A percentile compares a stretch with the other conserved stretches of the same genome.
These are phyloP conservation scores for Diaporthe australafricana DNA, from an alignment of 2,329 filamentous ascomycete genomes.

Conservation along the genomic window DNA sequence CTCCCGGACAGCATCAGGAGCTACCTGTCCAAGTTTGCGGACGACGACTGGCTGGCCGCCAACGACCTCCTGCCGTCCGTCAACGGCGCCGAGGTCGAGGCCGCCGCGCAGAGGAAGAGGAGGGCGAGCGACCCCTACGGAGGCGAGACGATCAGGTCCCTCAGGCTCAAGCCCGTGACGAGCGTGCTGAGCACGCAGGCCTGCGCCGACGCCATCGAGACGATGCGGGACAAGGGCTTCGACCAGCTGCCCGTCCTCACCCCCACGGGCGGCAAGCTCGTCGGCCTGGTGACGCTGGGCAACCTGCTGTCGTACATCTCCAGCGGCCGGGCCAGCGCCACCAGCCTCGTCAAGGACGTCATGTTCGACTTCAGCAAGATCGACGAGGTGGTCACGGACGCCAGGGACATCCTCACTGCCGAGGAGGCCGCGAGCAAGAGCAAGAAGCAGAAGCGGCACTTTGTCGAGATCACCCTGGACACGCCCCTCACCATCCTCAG, in stretches of 20 bases:
- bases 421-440: conserved; percentile 51
- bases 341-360: conserved; percentile 82
- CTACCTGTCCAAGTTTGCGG: conserved; percentile 97
- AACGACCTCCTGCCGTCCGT: conserved; percentile 85
- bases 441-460: conserved; percentile 75
- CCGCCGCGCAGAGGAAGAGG: conserved; percentile 51
- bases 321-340: conserved; percentile 79
- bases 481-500: conserved; percentile 86
- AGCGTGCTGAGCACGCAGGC: conserved; percentile 78
- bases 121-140: conserved; percentile 75
- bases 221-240: conserved; percentile 98
- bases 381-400: conserved; percentile 91
- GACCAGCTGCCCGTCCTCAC: conserved; percentile 94
- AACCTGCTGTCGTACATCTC: conserved; percentile 94
- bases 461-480: conserved; percentile 93
- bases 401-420: conserved; percentile 68
- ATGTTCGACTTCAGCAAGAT: conserved; percentile 97
- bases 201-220: conserved; percentile 92
- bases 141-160: conserved; percentile 81
- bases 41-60: conserved; percentile 98
- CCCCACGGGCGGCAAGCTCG: conserved; percentile 76
- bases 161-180: conserved; percentile 93
- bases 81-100: conserved; percentile 60
- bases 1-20: conserved; percentile 96
- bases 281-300: conserved; percentile 93